phyloP scores from a whole-genome alignment of 257 asterid genomes.

The Lavandula angustifolia region DNA sequence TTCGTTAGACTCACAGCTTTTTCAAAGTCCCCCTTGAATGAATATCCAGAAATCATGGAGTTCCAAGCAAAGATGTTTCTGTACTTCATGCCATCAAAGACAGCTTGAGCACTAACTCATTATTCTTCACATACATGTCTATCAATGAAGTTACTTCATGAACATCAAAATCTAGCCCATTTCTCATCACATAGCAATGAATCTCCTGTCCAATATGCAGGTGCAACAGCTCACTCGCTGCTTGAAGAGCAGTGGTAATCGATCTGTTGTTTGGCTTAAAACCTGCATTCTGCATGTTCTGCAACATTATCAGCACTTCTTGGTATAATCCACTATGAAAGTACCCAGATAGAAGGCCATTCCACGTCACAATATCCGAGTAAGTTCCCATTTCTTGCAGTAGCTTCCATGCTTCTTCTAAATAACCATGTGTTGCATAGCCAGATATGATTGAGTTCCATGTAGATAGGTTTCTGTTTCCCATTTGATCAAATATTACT shows the following conservation, averaged over 20 bases:
- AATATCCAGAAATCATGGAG: slow-evolving; percentile 56
- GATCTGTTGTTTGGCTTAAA: slow-evolving; percentile 54
- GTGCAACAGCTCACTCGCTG: slow-evolving; percentile 45
- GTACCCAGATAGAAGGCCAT: slow-evolving; percentile 58
- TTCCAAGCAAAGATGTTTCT: slow-evolving; percentile 58
- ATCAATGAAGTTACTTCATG: slow-evolving; percentile 50
- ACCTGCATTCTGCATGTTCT: slow-evolving; percentile 50
- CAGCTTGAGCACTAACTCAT: slow-evolving; percentile 45
- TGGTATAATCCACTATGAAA: slow-evolving; percentile 38
- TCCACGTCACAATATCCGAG: slow-evolving; percentile 67
- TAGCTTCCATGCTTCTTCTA: slow-evolving; percentile 46
- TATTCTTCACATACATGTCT: slow-evolving; percentile 63
- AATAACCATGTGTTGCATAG: slow-evolving; percentile 42
- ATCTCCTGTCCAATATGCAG: slow-evolving; percentile 40
- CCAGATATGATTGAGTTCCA: slow-evolving; percentile 65
- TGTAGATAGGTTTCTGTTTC: slow-evolving; percentile 48
- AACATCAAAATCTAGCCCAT: slow-evolving; percentile 43
- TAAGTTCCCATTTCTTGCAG: slow-evolving; percentile 45
- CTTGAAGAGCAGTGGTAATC: slow-evolving; percentile 53
- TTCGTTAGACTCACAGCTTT: slow-evolving; percentile 45
- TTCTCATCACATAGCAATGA: slow-evolving; percentile 54
- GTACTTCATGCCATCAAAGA: slow-evolving; percentile 43
- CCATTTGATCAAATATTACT: slow-evolving; percentile 47
- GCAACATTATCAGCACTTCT: slow-evolving; percentile 41
- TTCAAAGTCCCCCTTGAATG: slow-evolving; percentile 46